Evolutionary conservation across 129 eudicot genomes (phyloP).

Genomic region (Lonicera japonica): DNA sequence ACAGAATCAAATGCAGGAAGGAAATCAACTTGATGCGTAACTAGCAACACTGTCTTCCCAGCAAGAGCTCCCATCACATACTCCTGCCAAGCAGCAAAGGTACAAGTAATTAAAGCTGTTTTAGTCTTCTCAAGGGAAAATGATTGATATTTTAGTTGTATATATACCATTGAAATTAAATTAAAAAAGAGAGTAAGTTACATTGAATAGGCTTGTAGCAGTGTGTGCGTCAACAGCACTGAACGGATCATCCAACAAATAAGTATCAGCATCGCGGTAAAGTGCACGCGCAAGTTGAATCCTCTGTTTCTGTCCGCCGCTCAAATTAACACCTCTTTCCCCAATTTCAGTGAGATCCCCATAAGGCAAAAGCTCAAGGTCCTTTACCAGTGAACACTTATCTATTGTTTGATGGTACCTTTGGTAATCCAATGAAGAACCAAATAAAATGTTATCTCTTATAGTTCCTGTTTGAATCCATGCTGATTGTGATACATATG

Average conservation of each 20-base stretch:
- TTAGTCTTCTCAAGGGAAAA: too few relatives aligned
- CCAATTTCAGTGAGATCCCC: constrained; percentile 42
- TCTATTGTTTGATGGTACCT: constrained; percentile 30
- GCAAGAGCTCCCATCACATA: constrained; percentile 23
- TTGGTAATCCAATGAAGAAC: constrained; percentile 23
- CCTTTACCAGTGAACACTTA: constrained; percentile 34
- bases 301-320: constrained; percentile 46
- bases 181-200: neutral
- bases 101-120: neutral
- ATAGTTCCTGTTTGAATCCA: constrained; percentile 49
- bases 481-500: constrained; percentile 44
- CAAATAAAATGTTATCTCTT: constrained; percentile 42
- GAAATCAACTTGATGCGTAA: constrained; percentile 39
- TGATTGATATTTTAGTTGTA: too few relatives aligned
- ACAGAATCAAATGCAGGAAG: constrained; percentile 36
- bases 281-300: constrained; percentile 48
- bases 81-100: too few relatives aligned
- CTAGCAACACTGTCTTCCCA: constrained; percentile 29
- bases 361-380: constrained; percentile 35
- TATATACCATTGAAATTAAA: too few relatives aligned
- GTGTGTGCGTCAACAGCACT: constrained; percentile 59
- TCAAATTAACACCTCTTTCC: constrained; percentile 37
- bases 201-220: constrained; percentile 42
- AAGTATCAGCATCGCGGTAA: constrained; percentile 40
- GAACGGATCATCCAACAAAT: constrained; percentile 42